Percentiles rank a stretch among this genome's conserved stretches.
These are phyloP conservation scores for Blastobotrys muscicola DNA, from an alignment of 805 yeast species.

Conservation along the genomic window DNA sequence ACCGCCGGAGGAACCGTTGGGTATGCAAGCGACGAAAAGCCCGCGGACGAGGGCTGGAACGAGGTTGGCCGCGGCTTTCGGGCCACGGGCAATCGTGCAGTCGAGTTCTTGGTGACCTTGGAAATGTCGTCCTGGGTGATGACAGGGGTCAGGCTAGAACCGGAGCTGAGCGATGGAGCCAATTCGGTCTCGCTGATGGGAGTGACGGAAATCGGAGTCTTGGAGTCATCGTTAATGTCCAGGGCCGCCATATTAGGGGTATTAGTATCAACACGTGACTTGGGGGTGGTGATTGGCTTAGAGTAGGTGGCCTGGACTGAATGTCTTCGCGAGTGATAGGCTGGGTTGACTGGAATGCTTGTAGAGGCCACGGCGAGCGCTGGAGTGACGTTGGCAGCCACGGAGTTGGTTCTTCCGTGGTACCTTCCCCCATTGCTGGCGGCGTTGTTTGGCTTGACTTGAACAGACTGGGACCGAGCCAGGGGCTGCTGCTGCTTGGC, in stretches of 20 bases:
- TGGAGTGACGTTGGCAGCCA: slow-evolving; percentile 4
- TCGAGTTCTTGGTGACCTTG: slow-evolving; percentile 2
- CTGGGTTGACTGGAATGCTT: slow-evolving; percentile 4
- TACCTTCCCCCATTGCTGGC: not conserved
- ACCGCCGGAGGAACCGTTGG: slow-evolving; percentile 2
- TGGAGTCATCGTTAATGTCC: not conserved
- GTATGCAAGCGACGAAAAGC: not conserved
- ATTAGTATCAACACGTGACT: not conserved
- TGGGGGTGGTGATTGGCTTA: slow-evolving; percentile 10
- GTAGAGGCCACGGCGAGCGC: slow-evolving; percentile 5
- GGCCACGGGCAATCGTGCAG: slow-evolving; percentile 12
- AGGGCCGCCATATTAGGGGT: slow-evolving; percentile 6
- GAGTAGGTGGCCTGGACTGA: slow-evolving; percentile 19
- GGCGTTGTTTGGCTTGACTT: slow-evolving; percentile 11
- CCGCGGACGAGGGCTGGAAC: slow-evolving; percentile 24
- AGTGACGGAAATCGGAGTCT: not conserved
- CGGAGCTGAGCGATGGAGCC: slow-evolving; percentile 3
- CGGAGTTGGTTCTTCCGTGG: slow-evolving; percentile 4
- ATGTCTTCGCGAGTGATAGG: slow-evolving; percentile 13
- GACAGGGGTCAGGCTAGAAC: not conserved
- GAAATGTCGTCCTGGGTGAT: not conserved
- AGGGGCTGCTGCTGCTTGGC: slow-evolving; percentile 5
- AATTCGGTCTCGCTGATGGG: not conserved
- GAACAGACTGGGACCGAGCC: slow-evolving; percentile 20
- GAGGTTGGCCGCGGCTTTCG: slow-evolving; percentile 31